Evolutionary conservation across 2,329 filamentous ascomycete genomes (phyloP).

Genomic region (Fusarium burgessii): DNA sequence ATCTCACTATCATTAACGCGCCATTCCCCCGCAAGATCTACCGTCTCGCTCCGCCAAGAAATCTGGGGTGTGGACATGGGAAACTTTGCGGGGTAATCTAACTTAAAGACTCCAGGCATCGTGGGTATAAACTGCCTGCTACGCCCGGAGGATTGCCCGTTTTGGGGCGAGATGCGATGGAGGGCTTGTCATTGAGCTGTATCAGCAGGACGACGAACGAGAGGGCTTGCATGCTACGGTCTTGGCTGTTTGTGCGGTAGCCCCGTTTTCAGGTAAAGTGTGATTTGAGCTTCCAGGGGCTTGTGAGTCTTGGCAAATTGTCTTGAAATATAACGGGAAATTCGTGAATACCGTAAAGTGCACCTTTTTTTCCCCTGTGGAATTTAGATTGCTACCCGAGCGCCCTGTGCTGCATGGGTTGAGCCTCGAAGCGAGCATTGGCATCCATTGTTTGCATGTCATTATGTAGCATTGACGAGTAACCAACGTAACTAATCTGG

Average conservation of each 20-base stretch:
- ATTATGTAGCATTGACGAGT: slow-evolving; percentile 7
- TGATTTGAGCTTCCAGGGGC: background rate
- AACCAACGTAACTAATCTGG: slow-evolving; percentile 3
- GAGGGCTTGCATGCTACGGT: slow-evolving; percentile 18
- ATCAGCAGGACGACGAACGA: slow-evolving; percentile 21
- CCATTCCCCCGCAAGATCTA: slow-evolving; percentile 45
- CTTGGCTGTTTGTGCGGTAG: slow-evolving; percentile 20
- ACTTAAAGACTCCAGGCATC: background rate
- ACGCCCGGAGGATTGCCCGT: slow-evolving; percentile 40
- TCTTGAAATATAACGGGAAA: background rate
- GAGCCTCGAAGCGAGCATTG: slow-evolving; percentile 36
- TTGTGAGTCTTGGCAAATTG: background rate
- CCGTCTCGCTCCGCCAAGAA: slow-evolving; percentile 27
- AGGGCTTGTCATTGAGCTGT: slow-evolving; percentile 26
- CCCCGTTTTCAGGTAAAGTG: slow-evolving; percentile 3
- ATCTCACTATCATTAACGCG: background rate
- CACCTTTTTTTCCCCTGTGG: background rate
- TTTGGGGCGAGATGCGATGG: slow-evolving; percentile 43
- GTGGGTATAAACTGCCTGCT: slow-evolving; percentile 27
- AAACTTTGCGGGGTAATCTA: slow-evolving; percentile 44
- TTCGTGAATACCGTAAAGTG: background rate
- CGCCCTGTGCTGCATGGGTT: slow-evolving; percentile 29
- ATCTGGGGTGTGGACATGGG: slow-evolving; percentile 25
- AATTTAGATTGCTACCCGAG: slow-evolving; percentile 18
- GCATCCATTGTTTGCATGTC: slow-evolving; percentile 7